A percentile compares a stretch with the other conserved stretches of the same genome.
Evolutionary conservation across 306 rosid species (phyloP).

Genomic region (Fragaria vesca): DNA sequence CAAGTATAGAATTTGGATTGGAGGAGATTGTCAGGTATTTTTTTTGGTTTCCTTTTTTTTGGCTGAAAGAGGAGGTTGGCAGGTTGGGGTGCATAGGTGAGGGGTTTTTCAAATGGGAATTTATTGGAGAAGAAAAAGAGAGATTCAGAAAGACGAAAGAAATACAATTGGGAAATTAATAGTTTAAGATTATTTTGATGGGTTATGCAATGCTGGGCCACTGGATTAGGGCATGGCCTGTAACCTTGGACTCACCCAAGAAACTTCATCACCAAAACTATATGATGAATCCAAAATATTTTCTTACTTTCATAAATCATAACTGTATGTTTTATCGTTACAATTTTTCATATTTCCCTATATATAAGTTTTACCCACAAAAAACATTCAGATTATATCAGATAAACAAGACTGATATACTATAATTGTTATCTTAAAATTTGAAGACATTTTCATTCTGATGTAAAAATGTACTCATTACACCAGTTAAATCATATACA

Average conservation of each 20-base stretch:
- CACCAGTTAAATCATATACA: no score
- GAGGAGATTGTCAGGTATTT: constrained; percentile 27
- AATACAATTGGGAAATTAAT: background rate
- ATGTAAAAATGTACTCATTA: no score
- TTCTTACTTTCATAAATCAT: background rate
- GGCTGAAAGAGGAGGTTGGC: background rate
- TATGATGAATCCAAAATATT: background rate
- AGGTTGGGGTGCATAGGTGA: background rate
- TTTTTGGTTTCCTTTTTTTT: background rate
- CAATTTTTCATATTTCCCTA: no score
- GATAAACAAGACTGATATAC: no score
- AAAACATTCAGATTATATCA: no score
- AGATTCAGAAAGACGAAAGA: background rate
- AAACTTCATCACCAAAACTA: background rate
- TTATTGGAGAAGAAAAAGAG: background rate
- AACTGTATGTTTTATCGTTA: no score
- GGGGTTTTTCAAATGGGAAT: background rate
- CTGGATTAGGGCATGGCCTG: background rate
- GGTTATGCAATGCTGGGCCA: background rate
- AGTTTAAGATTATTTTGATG: background rate
- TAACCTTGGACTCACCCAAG: background rate
- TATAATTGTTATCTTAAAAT: no score
- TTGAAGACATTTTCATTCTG: no score
- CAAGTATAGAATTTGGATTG: constrained; percentile 26
- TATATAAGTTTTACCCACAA: no score